Base-by-base conservation (phyloP, 1,284 basidiomycete species). In the Ganoderma lingzhi region DNA sequence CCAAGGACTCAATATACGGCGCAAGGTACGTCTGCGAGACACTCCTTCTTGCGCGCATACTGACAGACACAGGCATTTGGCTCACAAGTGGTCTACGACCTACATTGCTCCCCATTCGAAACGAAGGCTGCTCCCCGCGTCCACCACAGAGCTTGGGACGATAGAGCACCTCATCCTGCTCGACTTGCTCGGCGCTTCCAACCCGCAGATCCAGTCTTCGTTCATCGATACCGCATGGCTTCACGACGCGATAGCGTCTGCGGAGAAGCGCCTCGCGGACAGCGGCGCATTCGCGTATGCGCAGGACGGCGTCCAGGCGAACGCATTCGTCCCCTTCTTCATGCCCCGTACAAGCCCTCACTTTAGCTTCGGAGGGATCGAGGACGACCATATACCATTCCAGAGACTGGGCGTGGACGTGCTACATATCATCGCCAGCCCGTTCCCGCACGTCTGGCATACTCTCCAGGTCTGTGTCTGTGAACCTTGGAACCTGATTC, bases 361-460 rank as follows among this genome's bases (percentile, higher is more conserved):
- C 51, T 71, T 76, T 42, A 86, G 84, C 70, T 79, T 81, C 19
- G 90, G 88, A 1, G 91, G 90, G 60, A 93, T 99, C 69, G 95
- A 91, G 55, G 98, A 99, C 80, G 98, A 99, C 82, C 98, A 99
- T 80, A 80, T 96, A 35, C 98, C 98, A 17, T 99, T 99, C 82
- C 77, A 98, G 58, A 81, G 84, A 45, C 82, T 85, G 64, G 98
- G 97, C 6, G 96, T 99, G 23, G 95, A 91, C 67, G 84, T 99
- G 62, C 81, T 99, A 71, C 98, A 99, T 79, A 78, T 99, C 63
- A 99, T 99, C 70, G 83, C 97, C 0, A 88, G 88, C 55, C 96
- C 95, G 0, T 99, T 99, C 79, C 98, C 98, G 0, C 71, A 63
- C 2, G 96, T 98, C 6, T 99, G 97, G 98, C 98, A 99, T 80